phyloP scores from a whole-genome alignment of 345 rosid genomes.

The Psidium guajava region DNA sequence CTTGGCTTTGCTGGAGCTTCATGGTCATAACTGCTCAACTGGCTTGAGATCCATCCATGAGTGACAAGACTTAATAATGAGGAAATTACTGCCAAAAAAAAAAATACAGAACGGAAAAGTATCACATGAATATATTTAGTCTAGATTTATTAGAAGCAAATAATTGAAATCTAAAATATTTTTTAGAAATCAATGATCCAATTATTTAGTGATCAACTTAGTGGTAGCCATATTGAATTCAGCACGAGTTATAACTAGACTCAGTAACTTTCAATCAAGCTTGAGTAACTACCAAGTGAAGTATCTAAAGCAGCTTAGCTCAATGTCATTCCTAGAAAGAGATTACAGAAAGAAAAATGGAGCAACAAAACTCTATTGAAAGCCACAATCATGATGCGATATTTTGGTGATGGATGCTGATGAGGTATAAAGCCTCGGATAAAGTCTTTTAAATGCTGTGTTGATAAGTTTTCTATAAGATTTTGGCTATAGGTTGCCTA shows the following conservation, averaged over 20 bases:
- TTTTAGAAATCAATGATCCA: background rate
- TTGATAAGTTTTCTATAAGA: background rate
- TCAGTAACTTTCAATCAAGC: background rate
- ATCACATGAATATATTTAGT: background rate
- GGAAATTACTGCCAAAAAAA: background rate
- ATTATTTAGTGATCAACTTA: background rate
- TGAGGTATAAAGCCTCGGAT: background rate
- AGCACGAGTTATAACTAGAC: background rate
- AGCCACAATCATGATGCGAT: background rate
- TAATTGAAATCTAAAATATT: background rate
- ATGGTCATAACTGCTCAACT: background rate
- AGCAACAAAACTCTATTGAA: background rate
- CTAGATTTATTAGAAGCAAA: background rate
- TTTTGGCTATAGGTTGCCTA: background rate
- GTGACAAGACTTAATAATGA: background rate
- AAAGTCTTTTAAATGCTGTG: background rate
- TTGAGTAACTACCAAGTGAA: background rate
- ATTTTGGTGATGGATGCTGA: background rate
- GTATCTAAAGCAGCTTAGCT: background rate
- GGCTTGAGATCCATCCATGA: background rate
- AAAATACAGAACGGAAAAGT: background rate
- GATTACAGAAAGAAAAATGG: background rate
- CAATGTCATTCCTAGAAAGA: background rate
- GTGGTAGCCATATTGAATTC: background rate
- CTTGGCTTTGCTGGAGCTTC: background rate